Evolutionary conservation across 225 moss, liverwort and hornwort genomes (phyloP).

Genomic region (Physcomitrellopsis africana): DNA sequence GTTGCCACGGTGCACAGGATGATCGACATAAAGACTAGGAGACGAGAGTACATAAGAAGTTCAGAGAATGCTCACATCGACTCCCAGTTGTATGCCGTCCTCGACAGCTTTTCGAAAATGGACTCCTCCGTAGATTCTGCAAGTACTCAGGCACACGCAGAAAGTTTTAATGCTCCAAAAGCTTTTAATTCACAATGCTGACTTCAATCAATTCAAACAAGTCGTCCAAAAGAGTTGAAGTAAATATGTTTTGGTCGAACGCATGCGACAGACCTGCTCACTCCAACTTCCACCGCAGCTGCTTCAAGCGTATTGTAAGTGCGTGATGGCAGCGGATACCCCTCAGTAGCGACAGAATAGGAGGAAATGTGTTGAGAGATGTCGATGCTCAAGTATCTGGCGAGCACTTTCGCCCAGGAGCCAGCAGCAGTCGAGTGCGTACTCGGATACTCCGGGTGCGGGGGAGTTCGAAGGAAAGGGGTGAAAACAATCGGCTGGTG

Average conservation of each 20-base stretch:
- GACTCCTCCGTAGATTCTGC: conserved; percentile 75
- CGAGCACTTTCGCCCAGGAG: conserved; percentile 58
- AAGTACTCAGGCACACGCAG: not conserved
- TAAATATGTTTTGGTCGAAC: not conserved
- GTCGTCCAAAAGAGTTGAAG: too few relatives aligned
- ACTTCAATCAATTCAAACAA: not conserved
- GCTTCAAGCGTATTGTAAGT: conserved; percentile 48
- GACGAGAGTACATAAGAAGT: not conserved
- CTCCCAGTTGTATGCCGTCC: conserved; percentile 51
- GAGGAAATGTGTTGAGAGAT: conserved; percentile 33
- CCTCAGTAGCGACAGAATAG: conserved; percentile 64
- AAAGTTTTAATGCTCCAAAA: not conserved
- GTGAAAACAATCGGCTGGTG: conserved; percentile 60
- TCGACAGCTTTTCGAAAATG: conserved; percentile 61
- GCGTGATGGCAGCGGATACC: conserved; percentile 57
- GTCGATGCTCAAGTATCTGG: conserved; percentile 49
- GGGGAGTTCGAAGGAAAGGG: conserved; percentile 49
- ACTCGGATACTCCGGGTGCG: conserved; percentile 85
- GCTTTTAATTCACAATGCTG: not conserved
- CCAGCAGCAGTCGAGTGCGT: conserved; percentile 72
- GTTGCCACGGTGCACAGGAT: not conserved
- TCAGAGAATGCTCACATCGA: conserved; percentile 30
- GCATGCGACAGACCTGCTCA: conserved; percentile 62
- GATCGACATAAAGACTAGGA: not conserved
- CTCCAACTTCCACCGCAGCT: conserved; percentile 41